Percentiles rank a stretch among this genome's conserved stretches.
phyloP scores from a whole-genome alignment of 805 yeast genomes.

The Saccharomycopsis oosterbeekiorum region DNA sequence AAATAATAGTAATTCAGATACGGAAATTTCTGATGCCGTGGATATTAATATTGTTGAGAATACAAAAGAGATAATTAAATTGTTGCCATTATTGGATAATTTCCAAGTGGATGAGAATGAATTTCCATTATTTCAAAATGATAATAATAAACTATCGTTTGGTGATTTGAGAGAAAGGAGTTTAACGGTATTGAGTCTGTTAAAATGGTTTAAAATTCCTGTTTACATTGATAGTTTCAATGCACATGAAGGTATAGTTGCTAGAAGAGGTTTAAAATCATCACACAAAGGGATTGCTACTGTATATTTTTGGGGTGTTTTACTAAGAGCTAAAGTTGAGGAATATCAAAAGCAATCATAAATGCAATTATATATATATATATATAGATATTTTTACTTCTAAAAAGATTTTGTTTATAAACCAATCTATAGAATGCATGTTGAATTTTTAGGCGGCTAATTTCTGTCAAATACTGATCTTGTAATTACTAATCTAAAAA shows the following conservation, averaged over 20 bases:
- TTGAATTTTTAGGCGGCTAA: background rate
- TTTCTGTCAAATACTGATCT: background rate
- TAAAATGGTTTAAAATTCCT: slow-evolving; percentile 73
- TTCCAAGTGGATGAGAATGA: background rate
- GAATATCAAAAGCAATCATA: background rate
- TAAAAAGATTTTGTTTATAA: background rate
- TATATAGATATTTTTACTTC: background rate
- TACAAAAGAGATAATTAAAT: background rate
- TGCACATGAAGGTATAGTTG: slow-evolving; percentile 82
- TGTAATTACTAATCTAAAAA: background rate
- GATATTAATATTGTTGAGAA: slow-evolving; percentile 7
- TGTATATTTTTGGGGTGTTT: slow-evolving; percentile 36
- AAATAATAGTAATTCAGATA: background rate
- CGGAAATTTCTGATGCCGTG: slow-evolving; percentile 8
- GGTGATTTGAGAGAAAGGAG: slow-evolving; percentile 33
- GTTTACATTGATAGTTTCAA: slow-evolving; percentile 62
- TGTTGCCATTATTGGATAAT: slow-evolving; percentile 7
- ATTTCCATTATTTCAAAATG: slow-evolving; percentile 21
- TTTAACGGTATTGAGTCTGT: slow-evolving; percentile 43
- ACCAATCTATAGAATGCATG: background rate
- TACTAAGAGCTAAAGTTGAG: slow-evolving; percentile 7
- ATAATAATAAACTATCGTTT: slow-evolving; percentile 25
- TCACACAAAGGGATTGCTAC: slow-evolving; percentile 43
- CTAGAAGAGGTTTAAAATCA: slow-evolving; percentile 54
- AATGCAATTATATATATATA: background rate